Evolutionary conservation across 2,329 filamentous ascomycete species (phyloP).

Genomic region (Ophiostoma perfectum): DNA sequence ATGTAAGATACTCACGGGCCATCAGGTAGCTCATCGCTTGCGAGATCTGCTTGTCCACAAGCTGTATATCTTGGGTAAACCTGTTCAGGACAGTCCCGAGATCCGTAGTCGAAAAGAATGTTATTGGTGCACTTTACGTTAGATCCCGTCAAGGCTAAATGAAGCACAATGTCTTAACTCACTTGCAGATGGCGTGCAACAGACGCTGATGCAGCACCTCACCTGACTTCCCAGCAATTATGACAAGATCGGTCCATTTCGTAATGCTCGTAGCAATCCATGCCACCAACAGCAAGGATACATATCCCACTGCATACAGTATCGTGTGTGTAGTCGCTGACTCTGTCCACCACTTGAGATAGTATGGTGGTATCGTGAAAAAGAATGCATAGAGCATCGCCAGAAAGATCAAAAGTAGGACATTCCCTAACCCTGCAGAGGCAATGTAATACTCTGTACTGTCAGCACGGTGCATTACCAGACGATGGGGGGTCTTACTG

Average conservation of each 20-base stretch:
- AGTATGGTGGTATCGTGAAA: background rate
- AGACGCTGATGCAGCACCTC: background rate
- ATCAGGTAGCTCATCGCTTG: slow-evolving; percentile 33
- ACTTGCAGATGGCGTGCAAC: no score
- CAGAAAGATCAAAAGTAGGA: background rate
- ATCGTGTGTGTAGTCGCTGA: slow-evolving; percentile 25
- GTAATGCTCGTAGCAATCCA: slow-evolving; percentile 35
- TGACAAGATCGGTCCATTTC: slow-evolving; percentile 34
- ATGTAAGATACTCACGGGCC: slow-evolving; percentile 37
- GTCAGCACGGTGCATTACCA: no score
- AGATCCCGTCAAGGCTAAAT: no score
- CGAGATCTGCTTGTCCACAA: slow-evolving; percentile 41
- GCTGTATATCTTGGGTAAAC: slow-evolving; percentile 42
- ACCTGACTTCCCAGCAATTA: slow-evolving; percentile 31
- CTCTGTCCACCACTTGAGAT: background rate
- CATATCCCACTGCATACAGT: slow-evolving; percentile 37
- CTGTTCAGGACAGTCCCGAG: slow-evolving; percentile 27
- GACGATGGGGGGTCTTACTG: slow-evolving; percentile 29
- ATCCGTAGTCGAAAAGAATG: background rate
- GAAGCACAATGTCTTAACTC: no score
- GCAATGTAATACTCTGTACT: no score
- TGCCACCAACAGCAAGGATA: slow-evolving; percentile 34
- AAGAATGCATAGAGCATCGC: background rate
- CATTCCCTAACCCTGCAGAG: background rate
- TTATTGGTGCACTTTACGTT: no score